Evolutionary conservation across 2,329 filamentous ascomycete genomes (phyloP).

Genomic region (Hymenoscyphus infarciens): DNA sequence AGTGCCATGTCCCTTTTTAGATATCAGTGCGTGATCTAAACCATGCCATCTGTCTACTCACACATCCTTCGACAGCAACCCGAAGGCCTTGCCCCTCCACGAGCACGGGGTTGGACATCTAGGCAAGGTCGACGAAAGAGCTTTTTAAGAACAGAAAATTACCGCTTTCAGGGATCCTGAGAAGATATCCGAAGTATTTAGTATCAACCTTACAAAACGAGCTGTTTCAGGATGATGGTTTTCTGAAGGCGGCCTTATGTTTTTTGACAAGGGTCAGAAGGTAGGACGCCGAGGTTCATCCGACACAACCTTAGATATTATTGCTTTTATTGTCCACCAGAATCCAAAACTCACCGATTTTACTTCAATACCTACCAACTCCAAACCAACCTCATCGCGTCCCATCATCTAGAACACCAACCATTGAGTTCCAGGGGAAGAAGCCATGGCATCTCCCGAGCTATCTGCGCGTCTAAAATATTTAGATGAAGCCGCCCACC

Average conservation of each 20-base stretch:
- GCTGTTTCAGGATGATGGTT: no score
- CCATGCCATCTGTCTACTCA: constrained; percentile 43
- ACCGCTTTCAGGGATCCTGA: not conserved
- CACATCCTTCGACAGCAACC: constrained; percentile 83
- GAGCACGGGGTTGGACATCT: constrained; percentile 17
- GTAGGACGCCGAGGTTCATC: no score
- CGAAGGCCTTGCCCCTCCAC: constrained; percentile 52
- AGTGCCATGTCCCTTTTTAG: constrained; percentile 75
- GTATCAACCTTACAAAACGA: no score
- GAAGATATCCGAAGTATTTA: no score
- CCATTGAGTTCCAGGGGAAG: not conserved
- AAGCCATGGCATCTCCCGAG: constrained; percentile 27
- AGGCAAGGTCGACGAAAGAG: not conserved
- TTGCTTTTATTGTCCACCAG: no score
- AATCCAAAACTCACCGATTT: no score
- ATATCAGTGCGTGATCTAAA: constrained; percentile 6
- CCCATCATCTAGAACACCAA: not conserved
- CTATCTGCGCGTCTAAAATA: constrained; percentile 34
- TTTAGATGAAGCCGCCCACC: constrained; percentile 57
- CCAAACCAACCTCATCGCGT: not conserved
- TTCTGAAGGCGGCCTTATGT: no score
- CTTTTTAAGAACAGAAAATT: not conserved
- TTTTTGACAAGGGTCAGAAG: no score
- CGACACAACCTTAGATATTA: no score
- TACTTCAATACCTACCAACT: no score